phyloP scores from a whole-genome alignment of 495 filamentous ascomycete genomes.

The Symbiotaphrina buchneri region DNA sequence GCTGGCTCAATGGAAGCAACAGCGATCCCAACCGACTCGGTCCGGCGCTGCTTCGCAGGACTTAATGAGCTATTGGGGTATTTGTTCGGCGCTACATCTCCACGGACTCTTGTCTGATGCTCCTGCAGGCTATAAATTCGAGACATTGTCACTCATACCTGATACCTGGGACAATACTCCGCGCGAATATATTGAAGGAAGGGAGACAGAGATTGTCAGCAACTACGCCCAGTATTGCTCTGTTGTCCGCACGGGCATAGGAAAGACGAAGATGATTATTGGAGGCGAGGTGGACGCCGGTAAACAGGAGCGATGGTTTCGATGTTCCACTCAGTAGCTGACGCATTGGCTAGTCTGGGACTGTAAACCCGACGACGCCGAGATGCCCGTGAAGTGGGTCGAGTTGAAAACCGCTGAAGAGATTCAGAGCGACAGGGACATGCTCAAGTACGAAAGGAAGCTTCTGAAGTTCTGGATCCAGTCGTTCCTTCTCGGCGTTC shows the following conservation, averaged over 20 bases:
- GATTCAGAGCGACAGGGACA: slow-evolving; percentile 36
- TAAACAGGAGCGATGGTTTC: slow-evolving; percentile 14
- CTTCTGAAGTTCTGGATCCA: slow-evolving; percentile 92
- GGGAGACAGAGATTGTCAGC: slow-evolving; percentile 46
- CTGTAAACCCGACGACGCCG: slow-evolving; percentile 38
- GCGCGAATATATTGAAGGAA: slow-evolving; percentile 54
- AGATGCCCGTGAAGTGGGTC: slow-evolving; percentile 64
- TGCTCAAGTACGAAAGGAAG: slow-evolving; percentile 64
- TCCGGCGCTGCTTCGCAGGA: slow-evolving; percentile 36
- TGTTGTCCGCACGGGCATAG: slow-evolving; percentile 12
- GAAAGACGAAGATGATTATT: slow-evolving; percentile 42
- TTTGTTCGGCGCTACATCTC: no score
- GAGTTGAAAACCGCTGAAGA: slow-evolving; percentile 83
- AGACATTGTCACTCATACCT: slow-evolving; percentile 57
- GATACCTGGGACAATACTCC: slow-evolving; percentile 44
- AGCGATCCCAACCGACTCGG: slow-evolving; percentile 25
- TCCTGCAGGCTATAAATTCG: slow-evolving; percentile 77
- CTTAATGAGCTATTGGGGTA: slow-evolving; percentile 46
- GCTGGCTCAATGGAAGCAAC: slow-evolving; percentile 24
- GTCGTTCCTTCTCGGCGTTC: slow-evolving; percentile 81
- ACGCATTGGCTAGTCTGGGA: slow-evolving; percentile 44
- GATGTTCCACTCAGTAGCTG: background rate
- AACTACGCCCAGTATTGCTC: slow-evolving; percentile 21
- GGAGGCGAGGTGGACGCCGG: slow-evolving; percentile 93
- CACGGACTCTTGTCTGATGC: slow-evolving; percentile 26